phyloP scores from a whole-genome alignment of 495 filamentous ascomycete species.

The Trichoderma parareesei region DNA sequence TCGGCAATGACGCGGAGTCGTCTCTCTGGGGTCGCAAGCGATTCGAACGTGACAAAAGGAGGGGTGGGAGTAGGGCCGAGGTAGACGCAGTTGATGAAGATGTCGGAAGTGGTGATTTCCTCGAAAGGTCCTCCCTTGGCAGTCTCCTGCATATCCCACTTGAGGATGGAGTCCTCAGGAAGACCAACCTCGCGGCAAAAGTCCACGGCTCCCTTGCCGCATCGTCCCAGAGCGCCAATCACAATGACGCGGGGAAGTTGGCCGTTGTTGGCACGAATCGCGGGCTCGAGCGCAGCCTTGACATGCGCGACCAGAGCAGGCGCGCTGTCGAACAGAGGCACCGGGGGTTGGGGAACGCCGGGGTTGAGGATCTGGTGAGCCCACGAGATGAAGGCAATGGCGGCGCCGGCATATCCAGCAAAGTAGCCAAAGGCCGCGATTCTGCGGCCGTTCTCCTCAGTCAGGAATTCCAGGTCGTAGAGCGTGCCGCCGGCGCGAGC shows the following conservation, averaged over 20 bases:
- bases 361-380: slow-evolving; percentile 74
- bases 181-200: slow-evolving; percentile 70
- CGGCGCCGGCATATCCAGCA: slow-evolving; percentile 74
- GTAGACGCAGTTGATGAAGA: slow-evolving; percentile 94
- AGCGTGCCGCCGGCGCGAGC: slow-evolving; percentile 74
- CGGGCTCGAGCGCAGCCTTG: slow-evolving; percentile 54
- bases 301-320: slow-evolving; percentile 63
- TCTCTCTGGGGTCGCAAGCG: slow-evolving; percentile 57
- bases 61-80: slow-evolving; percentile 28
- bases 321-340: slow-evolving; percentile 42
- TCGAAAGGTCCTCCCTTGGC: slow-evolving; percentile 72
- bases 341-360: slow-evolving; percentile 44
- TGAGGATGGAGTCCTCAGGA: slow-evolving; percentile 61
- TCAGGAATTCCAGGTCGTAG: slow-evolving; percentile 88
- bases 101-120: slow-evolving; percentile 59
- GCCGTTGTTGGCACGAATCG: slow-evolving; percentile 37
- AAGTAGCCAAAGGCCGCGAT: slow-evolving; percentile 69
- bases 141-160: slow-evolving; percentile 94
- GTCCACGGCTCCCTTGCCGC: slow-evolving; percentile 78
- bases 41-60: slow-evolving; percentile 50
- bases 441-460: slow-evolving; percentile 62
- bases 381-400: slow-evolving; percentile 79
- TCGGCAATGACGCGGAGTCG: slow-evolving; percentile 83
- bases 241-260: slow-evolving; percentile 47
- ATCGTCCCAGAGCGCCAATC: slow-evolving; percentile 70